Evolutionary conservation across 1,284 basidiomycete genomes (phyloP), one percentile per base, ranked within the genome.

Genomic region (Ganoderma meredithae): DNA sequence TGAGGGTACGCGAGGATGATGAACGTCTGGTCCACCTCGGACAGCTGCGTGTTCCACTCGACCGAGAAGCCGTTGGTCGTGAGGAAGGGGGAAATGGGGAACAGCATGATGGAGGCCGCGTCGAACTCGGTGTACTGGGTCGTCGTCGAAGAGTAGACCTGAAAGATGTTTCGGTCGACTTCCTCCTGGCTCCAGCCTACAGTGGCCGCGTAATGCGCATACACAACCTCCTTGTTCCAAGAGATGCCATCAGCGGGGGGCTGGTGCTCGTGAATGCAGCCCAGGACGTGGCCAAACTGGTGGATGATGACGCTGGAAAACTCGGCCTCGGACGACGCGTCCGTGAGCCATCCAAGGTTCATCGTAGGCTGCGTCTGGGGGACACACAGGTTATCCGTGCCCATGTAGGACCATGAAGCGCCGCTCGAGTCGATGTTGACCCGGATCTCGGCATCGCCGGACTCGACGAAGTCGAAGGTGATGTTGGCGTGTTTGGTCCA

Each of bases 391-490:
- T 25, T 49, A 5, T 49, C 47, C 9, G 47, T 49, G 22, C 47
- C 47, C 47, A 49, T 22, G 47, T 49, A 49, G 47, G 47, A 49
- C 47, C 47, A 49, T 13, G 47, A 49, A 22, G 47, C 47, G 47
- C 25, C 22, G 47, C 47, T 49, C 22, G 47, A 49, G 47, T 49
- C 47, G 47, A 49, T 25, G 47, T 49, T 49, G 47, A 49, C 47
- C 5, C 47, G 47, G 25, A 49, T 49, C 47, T 49, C 47, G 12
- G 47, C 47, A 22, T 49, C 47, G n/a, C 47, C 47, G 47, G 47
- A 49, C 12, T 49, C 47, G 10, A 49, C 47, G 47, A 49, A 49
- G 47, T 49, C 47, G 47, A 49, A 49, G 22, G 47, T 49, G 47
- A 49, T 49, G 12, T 49, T 49, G 47, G 47, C 47, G 47, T 49